Conservation (phyloP, 805 yeast genomes). For the Kuraishia hungarica region DNA sequence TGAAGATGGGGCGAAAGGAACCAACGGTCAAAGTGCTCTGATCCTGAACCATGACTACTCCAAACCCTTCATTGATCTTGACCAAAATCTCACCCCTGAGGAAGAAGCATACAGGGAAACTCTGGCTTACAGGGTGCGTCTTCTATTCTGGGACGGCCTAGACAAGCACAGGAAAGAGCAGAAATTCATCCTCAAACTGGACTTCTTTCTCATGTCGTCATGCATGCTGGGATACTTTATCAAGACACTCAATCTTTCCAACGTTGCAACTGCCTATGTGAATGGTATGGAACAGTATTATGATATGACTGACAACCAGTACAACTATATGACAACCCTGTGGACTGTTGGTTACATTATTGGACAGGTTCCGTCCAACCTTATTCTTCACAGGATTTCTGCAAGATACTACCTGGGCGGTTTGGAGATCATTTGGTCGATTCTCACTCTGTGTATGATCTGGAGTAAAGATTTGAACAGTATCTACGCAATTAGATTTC, state of each 20-base stretch:
- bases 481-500: slow-evolving; percentile 23
- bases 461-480: slow-evolving; percentile 20
- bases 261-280: slow-evolving; percentile 57
- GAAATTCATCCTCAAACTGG: slow-evolving; percentile 25
- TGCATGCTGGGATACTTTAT: slow-evolving; percentile 18
- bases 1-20: neutral
- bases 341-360: slow-evolving; percentile 45
- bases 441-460: slow-evolving; percentile 28
- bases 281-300: slow-evolving; percentile 53
- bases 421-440: slow-evolving; percentile 35
- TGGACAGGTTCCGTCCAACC: slow-evolving; percentile 42
- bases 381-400: slow-evolving; percentile 29
- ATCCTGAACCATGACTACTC: neutral
- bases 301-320: slow-evolving; percentile 47
- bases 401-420: slow-evolving; percentile 37
- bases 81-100: neutral
- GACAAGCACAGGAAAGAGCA: slow-evolving; percentile 29
- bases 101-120: neutral
- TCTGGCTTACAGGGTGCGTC: neutral
- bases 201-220: slow-evolving; percentile 23
- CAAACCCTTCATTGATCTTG: neutral
- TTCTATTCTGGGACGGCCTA: slow-evolving; percentile 24
- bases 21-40: neutral
- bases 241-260: slow-evolving; percentile 18
- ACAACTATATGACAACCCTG: slow-evolving; percentile 32